Evolutionary conservation across 1,284 basidiomycete species (phyloP), one percentile per base, ranked within the genome.

Genomic region (Schizophyllum commune): DNA sequence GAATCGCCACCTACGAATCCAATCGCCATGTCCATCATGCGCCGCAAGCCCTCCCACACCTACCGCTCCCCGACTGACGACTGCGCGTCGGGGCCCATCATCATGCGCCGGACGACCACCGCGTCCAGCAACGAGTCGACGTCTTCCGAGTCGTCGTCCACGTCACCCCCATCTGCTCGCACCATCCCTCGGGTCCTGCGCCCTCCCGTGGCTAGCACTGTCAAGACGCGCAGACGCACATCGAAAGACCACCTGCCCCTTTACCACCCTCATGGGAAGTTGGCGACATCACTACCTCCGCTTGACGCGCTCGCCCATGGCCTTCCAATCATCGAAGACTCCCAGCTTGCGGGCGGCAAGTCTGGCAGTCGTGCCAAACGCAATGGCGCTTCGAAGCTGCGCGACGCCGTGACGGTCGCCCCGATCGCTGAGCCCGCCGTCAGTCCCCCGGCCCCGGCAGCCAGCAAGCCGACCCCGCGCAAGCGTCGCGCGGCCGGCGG

Each of bases 271-370:
- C 75, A 83, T 22, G 86, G 86, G 1, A 73, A 73, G 6, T 76
- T 89, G 54, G 87, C 88, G 53, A 77, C 82, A 67, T 88, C 87
- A 7, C 78, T 89, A 57, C 86, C 87, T 2, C 81, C 81, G 61
- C 79, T 89, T 60, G 83, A 88, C 68, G 82, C 86, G 21, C 74
- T 75, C 27, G 67, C 72, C 17, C 79, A 84, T 67, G 86, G 86
- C 61, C 75, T 83, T 55, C 79, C 81, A 59, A 61, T 70, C 32
- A 63, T 72, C 47, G 72, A 76, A 60, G 76, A 75, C 56, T 60
- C 63, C 39, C 65, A 67, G 57, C 63, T 65, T n/a, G 62, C 65
- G 56, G 61, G 62, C 58, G 69, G 70, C 47, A 75, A 79, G 65
- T 62, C 67, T 58, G 69, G 71, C 56, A 75, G 77, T 52, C 78